Conservation (phyloP, 2,329 filamentous ascomycete species). For the Ascosphaera pollenicola region DNA sequence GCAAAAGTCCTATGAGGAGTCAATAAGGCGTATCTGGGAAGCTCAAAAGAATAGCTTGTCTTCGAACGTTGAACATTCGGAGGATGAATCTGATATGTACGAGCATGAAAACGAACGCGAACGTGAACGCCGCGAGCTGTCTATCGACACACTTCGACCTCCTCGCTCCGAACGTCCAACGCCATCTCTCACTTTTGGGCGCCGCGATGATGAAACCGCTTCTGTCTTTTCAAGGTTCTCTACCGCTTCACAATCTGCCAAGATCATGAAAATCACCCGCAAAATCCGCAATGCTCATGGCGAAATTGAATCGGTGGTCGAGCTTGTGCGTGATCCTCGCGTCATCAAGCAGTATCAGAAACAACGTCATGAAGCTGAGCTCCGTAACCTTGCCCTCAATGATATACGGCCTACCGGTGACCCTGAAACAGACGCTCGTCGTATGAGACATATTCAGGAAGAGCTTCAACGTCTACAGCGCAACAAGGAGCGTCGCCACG, state of each 20-base stretch:
- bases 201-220: conserved; percentile 50
- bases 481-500: conserved; percentile 76
- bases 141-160: conserved; percentile 14
- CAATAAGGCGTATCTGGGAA: conserved; percentile 82
- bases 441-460: conserved; percentile 38
- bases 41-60: conserved; percentile 61
- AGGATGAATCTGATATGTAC: conserved; percentile 43
- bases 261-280: conserved; percentile 51
- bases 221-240: conserved; percentile 58
- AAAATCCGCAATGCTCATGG: conserved; percentile 40
- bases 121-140: background rate
- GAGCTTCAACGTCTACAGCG: conserved; percentile 71
- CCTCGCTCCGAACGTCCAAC: conserved; percentile 38
- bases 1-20: conserved; percentile 75
- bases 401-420: conserved; percentile 43
- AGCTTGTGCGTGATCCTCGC: conserved; percentile 52
- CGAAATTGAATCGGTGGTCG: conserved; percentile 35
- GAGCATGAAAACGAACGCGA: conserved; percentile 16
- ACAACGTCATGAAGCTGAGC: conserved; percentile 46
- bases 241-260: conserved; percentile 45
- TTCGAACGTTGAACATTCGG: conserved; percentile 51
- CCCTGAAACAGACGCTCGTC: conserved; percentile 39
- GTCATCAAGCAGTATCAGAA: conserved; percentile 81
- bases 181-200: conserved; percentile 32
- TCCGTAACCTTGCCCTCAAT: conserved; percentile 47